phyloP scores from a whole-genome alignment of 2,329 filamentous ascomycete genomes.

The Penicillium sp. region DNA sequence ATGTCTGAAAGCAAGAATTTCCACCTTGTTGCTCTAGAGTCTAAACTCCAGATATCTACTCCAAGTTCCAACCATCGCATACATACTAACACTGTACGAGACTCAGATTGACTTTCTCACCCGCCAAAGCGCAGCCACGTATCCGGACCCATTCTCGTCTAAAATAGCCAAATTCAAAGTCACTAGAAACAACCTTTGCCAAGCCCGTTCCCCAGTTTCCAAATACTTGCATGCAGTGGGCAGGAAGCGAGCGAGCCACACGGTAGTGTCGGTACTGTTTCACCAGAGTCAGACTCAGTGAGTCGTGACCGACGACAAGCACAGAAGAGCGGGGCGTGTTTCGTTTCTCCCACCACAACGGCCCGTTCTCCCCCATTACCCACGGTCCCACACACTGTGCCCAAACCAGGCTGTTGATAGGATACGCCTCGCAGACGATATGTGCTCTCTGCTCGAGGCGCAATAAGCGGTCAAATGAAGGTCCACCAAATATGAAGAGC shows the following conservation, averaged over 20 bases:
- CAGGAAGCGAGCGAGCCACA: background rate
- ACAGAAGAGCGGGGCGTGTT: constrained; percentile 15
- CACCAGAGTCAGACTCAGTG: no score
- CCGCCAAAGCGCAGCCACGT: background rate
- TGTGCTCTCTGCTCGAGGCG: background rate
- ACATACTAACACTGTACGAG: no score
- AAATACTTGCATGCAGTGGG: background rate
- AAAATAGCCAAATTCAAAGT: background rate
- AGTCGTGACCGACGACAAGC: background rate
- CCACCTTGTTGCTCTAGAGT: no score
- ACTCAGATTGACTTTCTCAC: background rate
- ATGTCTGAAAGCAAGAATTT: no score
- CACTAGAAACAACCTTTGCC: background rate
- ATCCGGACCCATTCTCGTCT: background rate
- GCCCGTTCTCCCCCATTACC: background rate
- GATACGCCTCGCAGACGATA: background rate
- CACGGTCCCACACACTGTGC: background rate
- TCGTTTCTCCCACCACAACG: background rate
- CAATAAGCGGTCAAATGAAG: constrained; percentile 1
- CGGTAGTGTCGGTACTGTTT: no score
- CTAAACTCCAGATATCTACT: no score
- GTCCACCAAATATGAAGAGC: background rate
- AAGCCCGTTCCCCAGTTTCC: constrained; percentile 3
- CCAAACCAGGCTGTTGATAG: background rate
- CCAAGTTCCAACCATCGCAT: no score